Percentiles rank a stretch among this genome's conserved stretches.
Conservation (phyloP, 2,329 filamentous ascomycete species). For the Trichocomaceae sp. region DNA sequence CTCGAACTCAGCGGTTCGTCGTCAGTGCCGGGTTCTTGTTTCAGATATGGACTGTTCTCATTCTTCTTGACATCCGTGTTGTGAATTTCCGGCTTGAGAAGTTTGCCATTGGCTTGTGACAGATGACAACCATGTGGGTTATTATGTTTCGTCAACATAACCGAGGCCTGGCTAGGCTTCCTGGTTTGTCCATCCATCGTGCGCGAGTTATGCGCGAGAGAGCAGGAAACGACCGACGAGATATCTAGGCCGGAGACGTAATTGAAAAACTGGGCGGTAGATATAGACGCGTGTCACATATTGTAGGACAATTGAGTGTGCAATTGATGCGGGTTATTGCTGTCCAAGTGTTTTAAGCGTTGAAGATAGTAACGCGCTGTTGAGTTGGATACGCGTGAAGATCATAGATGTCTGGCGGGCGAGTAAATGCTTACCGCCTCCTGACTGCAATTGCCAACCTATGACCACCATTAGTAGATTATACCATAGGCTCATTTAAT, state of each 20-base stretch:
- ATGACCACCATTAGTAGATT: too few relatives aligned
- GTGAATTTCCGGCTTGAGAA: conserved; percentile 2
- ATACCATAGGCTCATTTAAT: too few relatives aligned
- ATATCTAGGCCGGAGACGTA: too few relatives aligned
- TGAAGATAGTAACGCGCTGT: too few relatives aligned
- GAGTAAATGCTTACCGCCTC: too few relatives aligned
- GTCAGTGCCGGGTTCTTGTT: conserved; percentile 25
- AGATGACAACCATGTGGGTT: conserved; percentile 17
- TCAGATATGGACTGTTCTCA: not conserved
- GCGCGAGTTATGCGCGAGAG: not conserved
- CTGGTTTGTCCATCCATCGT: conserved; percentile 9
- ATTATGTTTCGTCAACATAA: conserved; percentile 19
- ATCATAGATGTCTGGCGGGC: too few relatives aligned
- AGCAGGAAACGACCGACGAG: not conserved
- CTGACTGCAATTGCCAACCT: too few relatives aligned
- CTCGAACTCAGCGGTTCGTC: conserved; percentile 31
- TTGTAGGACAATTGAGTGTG: not conserved
- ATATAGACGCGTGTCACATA: not conserved
- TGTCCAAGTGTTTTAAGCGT: too few relatives aligned
- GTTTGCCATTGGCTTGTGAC: conserved; percentile 17
- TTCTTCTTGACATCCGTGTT: conserved; percentile 1
- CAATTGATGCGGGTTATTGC: too few relatives aligned
- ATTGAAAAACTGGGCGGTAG: too few relatives aligned
- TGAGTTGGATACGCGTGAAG: too few relatives aligned
- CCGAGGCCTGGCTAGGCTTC: conserved; percentile 23